These are phyloP conservation scores for Ascobolus immersus DNA, from an alignment of 495 filamentous ascomycete genomes.

Conservation along the genomic window DNA sequence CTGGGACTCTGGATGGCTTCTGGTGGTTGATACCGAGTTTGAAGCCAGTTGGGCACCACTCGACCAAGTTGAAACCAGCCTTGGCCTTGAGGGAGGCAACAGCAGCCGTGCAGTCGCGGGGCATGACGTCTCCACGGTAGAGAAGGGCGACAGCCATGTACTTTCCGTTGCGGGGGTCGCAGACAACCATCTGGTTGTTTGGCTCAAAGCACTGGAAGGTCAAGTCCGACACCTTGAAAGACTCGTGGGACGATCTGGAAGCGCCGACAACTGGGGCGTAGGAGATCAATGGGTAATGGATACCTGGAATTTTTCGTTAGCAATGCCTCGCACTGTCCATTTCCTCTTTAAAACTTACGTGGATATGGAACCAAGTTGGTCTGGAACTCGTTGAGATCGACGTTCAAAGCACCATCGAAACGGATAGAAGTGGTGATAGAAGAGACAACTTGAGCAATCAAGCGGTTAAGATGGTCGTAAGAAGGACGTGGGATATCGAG, in stretches of 20 bases:
- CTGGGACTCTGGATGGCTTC: slow-evolving; percentile 79
- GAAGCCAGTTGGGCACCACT: slow-evolving; percentile 99
- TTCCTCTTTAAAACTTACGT: slow-evolving; percentile 22
- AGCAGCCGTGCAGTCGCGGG: slow-evolving; percentile 75
- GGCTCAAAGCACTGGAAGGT: slow-evolving; percentile 72
- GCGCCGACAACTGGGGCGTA: slow-evolving; percentile 88
- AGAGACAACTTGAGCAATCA: slow-evolving; percentile 96
- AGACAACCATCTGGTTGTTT: slow-evolving; percentile 92
- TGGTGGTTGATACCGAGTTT: slow-evolving; percentile 99
- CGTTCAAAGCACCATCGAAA: slow-evolving; percentile 96
- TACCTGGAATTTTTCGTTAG: slow-evolving; percentile 18
- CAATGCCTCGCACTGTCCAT: background rate
- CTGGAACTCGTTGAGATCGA: slow-evolving; percentile 99
- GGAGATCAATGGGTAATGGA: slow-evolving; percentile 93
- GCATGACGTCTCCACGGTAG: slow-evolving; percentile 94
- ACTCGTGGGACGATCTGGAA: slow-evolving; percentile 81
- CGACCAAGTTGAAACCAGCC: slow-evolving; percentile 94
- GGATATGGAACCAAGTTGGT: slow-evolving; percentile 97
- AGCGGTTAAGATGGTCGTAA: slow-evolving; percentile 93
- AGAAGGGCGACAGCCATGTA: slow-evolving; percentile 98
- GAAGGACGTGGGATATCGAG: slow-evolving; percentile 87
- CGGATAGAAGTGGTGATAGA: slow-evolving; percentile 96
- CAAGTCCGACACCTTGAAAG: slow-evolving; percentile 68
- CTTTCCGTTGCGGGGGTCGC: slow-evolving; percentile 94
- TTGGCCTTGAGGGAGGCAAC: slow-evolving; percentile 94